These are phyloP conservation scores for Suillus occidentalis DNA, from an alignment of 768 basidiomycete genomes.

Conservation along the genomic window DNA sequence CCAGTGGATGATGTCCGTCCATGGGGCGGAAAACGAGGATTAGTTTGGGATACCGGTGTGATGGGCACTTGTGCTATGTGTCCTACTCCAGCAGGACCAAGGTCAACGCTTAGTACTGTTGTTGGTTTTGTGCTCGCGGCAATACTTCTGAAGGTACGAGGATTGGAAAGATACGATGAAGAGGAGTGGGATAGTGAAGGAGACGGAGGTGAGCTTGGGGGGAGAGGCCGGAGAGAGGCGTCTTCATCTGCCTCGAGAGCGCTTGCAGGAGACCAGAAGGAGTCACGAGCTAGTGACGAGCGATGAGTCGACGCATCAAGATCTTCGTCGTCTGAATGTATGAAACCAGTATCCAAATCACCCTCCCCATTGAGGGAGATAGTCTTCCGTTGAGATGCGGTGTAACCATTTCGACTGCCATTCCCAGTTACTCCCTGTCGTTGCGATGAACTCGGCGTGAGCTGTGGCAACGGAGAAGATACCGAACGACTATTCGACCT, in stretches of 20 bases:
- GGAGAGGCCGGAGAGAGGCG: conserved; percentile 86
- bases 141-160: conserved; percentile 79
- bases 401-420: conserved; percentile 13
- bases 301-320: conserved; percentile 49
- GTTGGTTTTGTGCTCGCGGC: conserved; percentile 93
- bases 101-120: conserved; percentile 87
- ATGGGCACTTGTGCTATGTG: conserved; percentile 87
- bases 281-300: conserved; percentile 68
- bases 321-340: conserved; percentile 37
- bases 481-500: conserved; percentile 28
- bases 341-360: conserved; percentile 39
- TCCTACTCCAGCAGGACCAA: conserved; percentile 77
- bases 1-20: conserved; percentile 60
- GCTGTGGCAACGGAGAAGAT: conserved; percentile 31
- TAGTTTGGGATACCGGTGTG: conserved; percentile 53
- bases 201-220: conserved; percentile 85
- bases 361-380: conserved; percentile 66
- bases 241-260: conserved; percentile 89
- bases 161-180: conserved; percentile 79
- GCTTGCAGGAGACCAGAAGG: conserved; percentile 78
- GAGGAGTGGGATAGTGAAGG: conserved; percentile 84
- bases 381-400: conserved; percentile 48
- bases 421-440: conserved; percentile 23
- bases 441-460: conserved; percentile 20
- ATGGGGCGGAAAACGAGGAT: conserved; percentile 55